Percentiles rank a stretch among this genome's conserved stretches.
Evolutionary conservation across 2,329 filamentous ascomycete species (phyloP).

Genomic region (Hypoxylon sp.): DNA sequence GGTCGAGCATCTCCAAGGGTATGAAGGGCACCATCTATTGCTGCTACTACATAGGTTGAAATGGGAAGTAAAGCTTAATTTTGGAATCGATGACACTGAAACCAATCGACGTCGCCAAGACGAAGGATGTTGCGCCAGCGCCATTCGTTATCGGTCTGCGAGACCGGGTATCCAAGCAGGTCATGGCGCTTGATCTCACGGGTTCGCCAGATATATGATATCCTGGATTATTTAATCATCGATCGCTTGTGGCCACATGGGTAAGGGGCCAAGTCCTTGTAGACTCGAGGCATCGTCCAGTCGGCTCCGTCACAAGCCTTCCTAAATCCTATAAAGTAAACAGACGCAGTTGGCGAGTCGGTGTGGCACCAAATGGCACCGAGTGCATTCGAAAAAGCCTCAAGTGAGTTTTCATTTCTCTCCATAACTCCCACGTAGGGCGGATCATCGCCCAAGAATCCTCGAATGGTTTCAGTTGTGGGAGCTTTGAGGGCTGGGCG

Average conservation of each 20-base stretch:
- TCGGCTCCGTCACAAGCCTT: neutral
- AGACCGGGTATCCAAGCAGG: neutral
- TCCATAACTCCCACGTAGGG: conserved; percentile 7
- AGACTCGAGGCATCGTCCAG: neutral
- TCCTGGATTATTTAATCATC: neutral
- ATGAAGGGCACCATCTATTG: neutral
- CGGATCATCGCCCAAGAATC: neutral
- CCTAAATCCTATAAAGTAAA: neutral
- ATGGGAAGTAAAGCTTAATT: neutral
- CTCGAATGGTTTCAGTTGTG: conserved; percentile 42
- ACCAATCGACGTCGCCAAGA: neutral
- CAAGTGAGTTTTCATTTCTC: neutral
- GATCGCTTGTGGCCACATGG: conserved; percentile 24
- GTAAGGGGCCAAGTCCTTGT: neutral
- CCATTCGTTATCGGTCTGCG: neutral
- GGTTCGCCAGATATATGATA: neutral
- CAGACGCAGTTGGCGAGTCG: neutral
- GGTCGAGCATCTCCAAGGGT: neutral
- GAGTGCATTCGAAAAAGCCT: conserved; percentile 4
- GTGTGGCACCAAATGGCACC: conserved; percentile 15
- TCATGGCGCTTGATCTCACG: neutral
- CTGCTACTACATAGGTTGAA: neutral
- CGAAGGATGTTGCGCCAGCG: neutral
- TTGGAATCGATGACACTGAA: neutral
- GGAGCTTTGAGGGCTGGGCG: conserved; percentile 50